phyloP scores from a whole-genome alignment of 1,284 basidiomycete genomes.

The Singerocomus inundabilis region DNA sequence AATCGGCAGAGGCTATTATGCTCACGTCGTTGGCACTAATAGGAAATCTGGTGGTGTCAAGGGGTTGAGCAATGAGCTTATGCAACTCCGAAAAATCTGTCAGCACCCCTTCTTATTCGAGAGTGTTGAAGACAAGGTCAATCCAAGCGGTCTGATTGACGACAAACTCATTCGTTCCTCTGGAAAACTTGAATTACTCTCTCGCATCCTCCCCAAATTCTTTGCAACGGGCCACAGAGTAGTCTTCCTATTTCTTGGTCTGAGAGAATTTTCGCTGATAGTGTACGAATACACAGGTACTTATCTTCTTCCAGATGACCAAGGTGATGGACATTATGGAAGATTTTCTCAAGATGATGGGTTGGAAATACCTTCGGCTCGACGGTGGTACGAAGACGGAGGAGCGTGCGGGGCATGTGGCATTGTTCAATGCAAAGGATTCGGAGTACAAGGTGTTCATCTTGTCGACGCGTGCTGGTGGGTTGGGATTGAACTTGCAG shows the following conservation, averaged over 20 bases:
- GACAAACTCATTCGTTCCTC: conserved; percentile 86
- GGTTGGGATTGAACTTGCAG: conserved; percentile 96
- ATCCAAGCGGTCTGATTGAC: conserved; percentile 78
- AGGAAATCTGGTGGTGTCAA: conserved; percentile 79
- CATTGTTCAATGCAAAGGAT: conserved; percentile 96
- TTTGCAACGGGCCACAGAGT: conserved; percentile 92
- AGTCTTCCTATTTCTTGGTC: conserved; percentile 15
- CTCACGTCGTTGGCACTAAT: conserved; percentile 7
- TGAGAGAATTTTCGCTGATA: conserved; percentile 1
- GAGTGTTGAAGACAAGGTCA: conserved; percentile 91
- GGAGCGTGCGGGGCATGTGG: conserved; percentile 92
- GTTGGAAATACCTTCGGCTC: conserved; percentile 89
- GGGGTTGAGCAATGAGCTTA: conserved; percentile 94
- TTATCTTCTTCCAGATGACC: conserved; percentile 99
- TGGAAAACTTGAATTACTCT: conserved; percentile 96
- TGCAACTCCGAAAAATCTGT: conserved; percentile 99
- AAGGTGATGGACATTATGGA: conserved; percentile 99
- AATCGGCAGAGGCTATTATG: not conserved
- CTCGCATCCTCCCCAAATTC: conserved; percentile 92
- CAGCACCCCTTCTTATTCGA: conserved; percentile 98
- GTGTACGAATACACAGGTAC: conserved; percentile 55
- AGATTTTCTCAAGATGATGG: conserved; percentile 90
- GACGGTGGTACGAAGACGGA: conserved; percentile 97
- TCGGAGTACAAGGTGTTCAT: conserved; percentile 92
- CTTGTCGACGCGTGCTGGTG: conserved; percentile 89